Conservation (phyloP, 352 stramenopile species). For the Detonula confervacea region DNA sequence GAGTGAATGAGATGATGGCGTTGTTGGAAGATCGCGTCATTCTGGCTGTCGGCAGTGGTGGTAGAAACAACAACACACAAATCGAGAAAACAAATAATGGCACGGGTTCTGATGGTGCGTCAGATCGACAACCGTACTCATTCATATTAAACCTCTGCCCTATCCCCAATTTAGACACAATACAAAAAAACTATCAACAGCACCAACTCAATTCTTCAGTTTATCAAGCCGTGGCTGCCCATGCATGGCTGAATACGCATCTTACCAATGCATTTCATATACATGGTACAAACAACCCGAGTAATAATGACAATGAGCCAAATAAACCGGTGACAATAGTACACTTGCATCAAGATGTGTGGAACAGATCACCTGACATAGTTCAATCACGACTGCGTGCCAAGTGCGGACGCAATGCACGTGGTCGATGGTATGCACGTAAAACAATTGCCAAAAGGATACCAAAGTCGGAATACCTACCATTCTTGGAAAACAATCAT, state of each 20-base stretch:
- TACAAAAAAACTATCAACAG: constrained; percentile 12
- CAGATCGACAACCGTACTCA: constrained; percentile 12
- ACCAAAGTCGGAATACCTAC: constrained; percentile 40
- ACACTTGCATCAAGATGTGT: constrained; percentile 81
- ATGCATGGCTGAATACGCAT: constrained; percentile 45
- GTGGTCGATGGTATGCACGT: constrained; percentile 60
- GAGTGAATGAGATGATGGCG: constrained; percentile 8
- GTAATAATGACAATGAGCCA: not conserved
- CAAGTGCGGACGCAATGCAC: constrained; percentile 26
- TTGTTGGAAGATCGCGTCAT: constrained; percentile 31
- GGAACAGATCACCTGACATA: constrained; percentile 59
- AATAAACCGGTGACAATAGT: constrained; percentile 43
- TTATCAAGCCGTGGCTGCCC: constrained; percentile 25
- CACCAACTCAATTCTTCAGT: constrained; percentile 1
- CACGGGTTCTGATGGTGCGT: not conserved
- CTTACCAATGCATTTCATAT: constrained; percentile 48
- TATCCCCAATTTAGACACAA: constrained; percentile 18
- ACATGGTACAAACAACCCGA: not conserved
- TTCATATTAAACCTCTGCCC: constrained; percentile 50
- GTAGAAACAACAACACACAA: not conserved
- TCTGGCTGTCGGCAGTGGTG: constrained; percentile 23
- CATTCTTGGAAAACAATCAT: constrained; percentile 74
- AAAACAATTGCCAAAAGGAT: constrained; percentile 61
- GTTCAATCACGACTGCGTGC: constrained; percentile 56
- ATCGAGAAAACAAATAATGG: not conserved